Conservation (phyloP, 1,139 yeast species). For the Diutina neorugosa region DNA sequence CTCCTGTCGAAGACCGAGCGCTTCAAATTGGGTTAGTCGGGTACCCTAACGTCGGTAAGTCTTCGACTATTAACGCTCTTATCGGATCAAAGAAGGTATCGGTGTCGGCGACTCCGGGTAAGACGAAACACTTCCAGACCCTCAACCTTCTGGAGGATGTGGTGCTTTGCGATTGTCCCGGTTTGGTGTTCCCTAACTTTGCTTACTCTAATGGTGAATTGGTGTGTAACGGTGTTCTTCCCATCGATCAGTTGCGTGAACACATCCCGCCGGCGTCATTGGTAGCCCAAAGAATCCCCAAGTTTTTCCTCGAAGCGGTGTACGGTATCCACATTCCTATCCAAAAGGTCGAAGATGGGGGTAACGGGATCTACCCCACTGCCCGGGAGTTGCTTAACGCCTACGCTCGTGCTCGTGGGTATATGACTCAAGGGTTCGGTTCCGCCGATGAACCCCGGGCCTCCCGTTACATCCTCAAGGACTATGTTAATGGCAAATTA, state of each 20-base stretch:
- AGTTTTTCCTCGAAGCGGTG: conserved; percentile 75
- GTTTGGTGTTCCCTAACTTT: conserved; percentile 95
- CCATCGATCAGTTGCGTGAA: conserved; percentile 93
- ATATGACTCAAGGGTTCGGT: conserved; percentile 95
- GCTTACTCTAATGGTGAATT: conserved; percentile 95
- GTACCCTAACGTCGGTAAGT: conserved; percentile 78
- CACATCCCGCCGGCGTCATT: conserved; percentile 83
- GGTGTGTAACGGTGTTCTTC: conserved; percentile 95
- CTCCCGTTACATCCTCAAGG: conserved; percentile 83
- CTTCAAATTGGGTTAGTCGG: conserved; percentile 94
- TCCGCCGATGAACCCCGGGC: conserved; percentile 96
- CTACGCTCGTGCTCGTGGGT: conserved; percentile 94
- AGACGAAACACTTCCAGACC: conserved; percentile 97
- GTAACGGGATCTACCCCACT: conserved; percentile 70
- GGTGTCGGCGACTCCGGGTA: conserved; percentile 97
- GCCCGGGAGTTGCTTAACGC: conserved; percentile 84
- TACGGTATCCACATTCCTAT: conserved; percentile 87
- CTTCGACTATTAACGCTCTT: conserved; percentile 89
- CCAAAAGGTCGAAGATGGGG: conserved; percentile 73
- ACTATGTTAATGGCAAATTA: conserved; percentile 86
- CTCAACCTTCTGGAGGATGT: conserved; percentile 75
- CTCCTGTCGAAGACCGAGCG: conserved; percentile 53
- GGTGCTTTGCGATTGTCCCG: conserved; percentile 95
- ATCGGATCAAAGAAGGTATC: conserved; percentile 96
- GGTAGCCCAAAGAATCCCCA: conserved; percentile 83